Conservation (phyloP, 495 filamentous ascomycete species). For the Aspergillus wentii region DNA sequence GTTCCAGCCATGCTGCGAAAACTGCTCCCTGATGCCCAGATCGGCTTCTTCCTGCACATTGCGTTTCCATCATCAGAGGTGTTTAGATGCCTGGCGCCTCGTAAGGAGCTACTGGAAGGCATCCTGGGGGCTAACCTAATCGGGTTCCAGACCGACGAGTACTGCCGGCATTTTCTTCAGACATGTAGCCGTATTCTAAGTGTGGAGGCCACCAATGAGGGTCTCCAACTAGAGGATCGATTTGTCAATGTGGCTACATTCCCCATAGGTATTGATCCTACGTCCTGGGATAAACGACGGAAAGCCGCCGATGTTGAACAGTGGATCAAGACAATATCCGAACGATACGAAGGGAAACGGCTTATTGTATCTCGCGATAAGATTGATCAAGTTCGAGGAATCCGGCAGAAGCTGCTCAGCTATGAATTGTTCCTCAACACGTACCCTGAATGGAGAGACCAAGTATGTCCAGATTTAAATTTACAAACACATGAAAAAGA, state of each 20-base stretch:
- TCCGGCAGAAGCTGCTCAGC: conserved; percentile 84
- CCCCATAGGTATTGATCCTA: conserved; percentile 73
- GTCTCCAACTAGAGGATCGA: conserved; percentile 84
- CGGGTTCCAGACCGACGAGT: conserved; percentile 89
- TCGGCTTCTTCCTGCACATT: conserved; percentile 92
- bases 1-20: conserved; percentile 88
- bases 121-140: conserved; percentile 88
- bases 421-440: conserved; percentile 93
- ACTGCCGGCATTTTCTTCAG: conserved; percentile 87
- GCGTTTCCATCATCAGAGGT: conserved; percentile 95
- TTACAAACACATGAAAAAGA: no score
- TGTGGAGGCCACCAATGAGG: conserved; percentile 81
- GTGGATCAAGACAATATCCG: conserved; percentile 74
- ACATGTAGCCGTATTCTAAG: conserved; percentile 84
- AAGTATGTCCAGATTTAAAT: conserved; percentile 31
- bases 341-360: conserved; percentile 77
- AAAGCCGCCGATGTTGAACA: conserved; percentile 63
- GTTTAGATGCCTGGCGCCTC: conserved; percentile 81
- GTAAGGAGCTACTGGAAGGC: conserved; percentile 80
- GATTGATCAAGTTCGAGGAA: conserved; percentile 84
- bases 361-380: conserved; percentile 91
- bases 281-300: conserved; percentile 67
- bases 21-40: conserved; percentile 79
- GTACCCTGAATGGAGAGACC: conserved; percentile 81
- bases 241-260: conserved; percentile 78